Evolutionary conservation across 306 rosid genomes (phyloP).

Genomic region (Prunus salicina): DNA sequence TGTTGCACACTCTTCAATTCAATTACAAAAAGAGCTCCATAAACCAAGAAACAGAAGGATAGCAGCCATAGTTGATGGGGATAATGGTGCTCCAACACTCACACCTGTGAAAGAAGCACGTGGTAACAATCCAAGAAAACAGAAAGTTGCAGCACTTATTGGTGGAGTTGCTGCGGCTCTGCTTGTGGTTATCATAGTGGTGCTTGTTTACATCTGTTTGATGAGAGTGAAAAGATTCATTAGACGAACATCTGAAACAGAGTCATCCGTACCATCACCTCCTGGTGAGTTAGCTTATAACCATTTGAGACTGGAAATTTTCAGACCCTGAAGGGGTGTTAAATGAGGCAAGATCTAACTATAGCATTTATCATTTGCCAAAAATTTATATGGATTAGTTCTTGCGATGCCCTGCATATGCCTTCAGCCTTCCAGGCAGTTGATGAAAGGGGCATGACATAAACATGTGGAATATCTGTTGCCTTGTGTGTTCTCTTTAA

Average conservation of each 20-base stretch:
- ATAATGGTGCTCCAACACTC: slow-evolving; percentile 44
- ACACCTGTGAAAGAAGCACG: slow-evolving; percentile 37
- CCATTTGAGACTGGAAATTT: background rate
- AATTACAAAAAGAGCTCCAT: slow-evolving; percentile 15
- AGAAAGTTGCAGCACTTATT: slow-evolving; percentile 34
- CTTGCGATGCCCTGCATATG: background rate
- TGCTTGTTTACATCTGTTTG: slow-evolving; percentile 45
- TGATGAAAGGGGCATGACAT: background rate
- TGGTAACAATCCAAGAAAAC: slow-evolving; percentile 33
- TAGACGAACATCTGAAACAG: slow-evolving; percentile 53
- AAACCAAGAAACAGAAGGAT: slow-evolving; percentile 33
- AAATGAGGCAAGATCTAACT: background rate
- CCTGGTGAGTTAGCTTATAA: slow-evolving; percentile 34
- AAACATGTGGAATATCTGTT: background rate
- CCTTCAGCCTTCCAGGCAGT: background rate
- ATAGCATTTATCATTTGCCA: background rate
- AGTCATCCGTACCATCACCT: slow-evolving; percentile 56
- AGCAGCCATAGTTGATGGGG: slow-evolving; percentile 30
- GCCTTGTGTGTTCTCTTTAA: background rate
- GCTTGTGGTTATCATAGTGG: slow-evolving; percentile 30
- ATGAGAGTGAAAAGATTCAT: slow-evolving; percentile 38
- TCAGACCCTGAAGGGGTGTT: background rate
- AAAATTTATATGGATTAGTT: background rate
- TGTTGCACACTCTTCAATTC: background rate
- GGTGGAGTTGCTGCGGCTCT: slow-evolving; percentile 49